A percentile compares a stretch with the other conserved stretches of the same genome.
phyloP scores from a whole-genome alignment of 306 rosid species.

The Myrica gale region DNA sequence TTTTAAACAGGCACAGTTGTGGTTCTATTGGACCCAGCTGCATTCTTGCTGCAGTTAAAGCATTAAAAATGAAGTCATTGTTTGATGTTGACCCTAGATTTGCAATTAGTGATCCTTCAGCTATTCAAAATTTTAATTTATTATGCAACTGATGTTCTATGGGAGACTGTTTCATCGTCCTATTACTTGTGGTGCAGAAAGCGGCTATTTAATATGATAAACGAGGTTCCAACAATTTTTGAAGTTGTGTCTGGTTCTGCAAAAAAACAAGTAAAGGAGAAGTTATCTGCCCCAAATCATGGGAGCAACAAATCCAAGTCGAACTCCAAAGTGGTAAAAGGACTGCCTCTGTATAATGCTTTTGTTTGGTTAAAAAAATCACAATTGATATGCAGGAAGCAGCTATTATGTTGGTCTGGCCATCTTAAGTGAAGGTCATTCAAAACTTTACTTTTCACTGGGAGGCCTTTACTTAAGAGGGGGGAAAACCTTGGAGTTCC shows the following conservation, averaged over 20 bases:
- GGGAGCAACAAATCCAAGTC: slow-evolving; percentile 78
- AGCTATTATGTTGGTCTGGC: not conserved
- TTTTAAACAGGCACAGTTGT: not conserved
- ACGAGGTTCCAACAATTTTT: slow-evolving; percentile 78
- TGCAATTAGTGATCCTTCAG: not conserved
- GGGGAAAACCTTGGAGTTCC: too few species aligned
- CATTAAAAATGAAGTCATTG: not conserved
- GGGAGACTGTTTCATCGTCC: not conserved
- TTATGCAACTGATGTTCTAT: not conserved
- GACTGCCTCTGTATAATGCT: slow-evolving; percentile 9
- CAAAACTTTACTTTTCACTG: not conserved
- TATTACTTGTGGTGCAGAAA: slow-evolving; percentile 48
- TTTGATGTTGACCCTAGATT: not conserved
- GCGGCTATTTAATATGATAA: slow-evolving; percentile 79
- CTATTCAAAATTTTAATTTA: not conserved
- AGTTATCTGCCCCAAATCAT: slow-evolving; percentile 64
- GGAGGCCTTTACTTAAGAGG: not conserved
- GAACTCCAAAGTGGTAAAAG: slow-evolving; percentile 58
- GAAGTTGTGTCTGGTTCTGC: slow-evolving; percentile 82
- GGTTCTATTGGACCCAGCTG: not conserved
- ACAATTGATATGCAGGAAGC: not conserved
- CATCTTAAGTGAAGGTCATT: not conserved
- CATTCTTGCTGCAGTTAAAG: not conserved
- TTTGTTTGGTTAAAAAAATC: not conserved
- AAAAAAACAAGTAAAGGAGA: slow-evolving; percentile 81